These are phyloP conservation scores for Lasiodiplodia theobromae DNA, from an alignment of 2,329 filamentous ascomycete genomes.

Conservation along the genomic window DNA sequence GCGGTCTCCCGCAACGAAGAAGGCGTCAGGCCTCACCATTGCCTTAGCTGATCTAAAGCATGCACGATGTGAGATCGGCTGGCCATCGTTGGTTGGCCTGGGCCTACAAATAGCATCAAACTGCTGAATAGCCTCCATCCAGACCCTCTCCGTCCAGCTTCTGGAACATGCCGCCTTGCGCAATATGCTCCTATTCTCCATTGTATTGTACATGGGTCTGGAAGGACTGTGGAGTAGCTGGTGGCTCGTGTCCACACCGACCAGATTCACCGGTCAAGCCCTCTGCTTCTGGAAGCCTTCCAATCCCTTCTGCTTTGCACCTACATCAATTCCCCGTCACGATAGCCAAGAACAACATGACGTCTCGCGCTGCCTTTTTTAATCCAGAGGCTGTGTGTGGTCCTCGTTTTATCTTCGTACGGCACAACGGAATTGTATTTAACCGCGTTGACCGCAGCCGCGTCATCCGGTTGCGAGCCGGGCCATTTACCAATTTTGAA, in stretches of 20 bases:
- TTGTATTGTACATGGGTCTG: background rate
- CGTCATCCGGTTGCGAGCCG: slow-evolving; percentile 13
- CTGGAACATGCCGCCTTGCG: slow-evolving; percentile 16
- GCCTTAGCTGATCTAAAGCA: background rate
- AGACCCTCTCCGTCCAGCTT: background rate
- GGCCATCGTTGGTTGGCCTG: background rate
- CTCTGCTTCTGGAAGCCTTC: background rate
- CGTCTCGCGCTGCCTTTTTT: background rate
- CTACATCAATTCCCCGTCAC: background rate
- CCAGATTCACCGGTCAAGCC: background rate
- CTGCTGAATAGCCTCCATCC: background rate
- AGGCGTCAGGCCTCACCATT: background rate
- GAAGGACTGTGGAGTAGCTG: slow-evolving; percentile 7
- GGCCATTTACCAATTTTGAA: background rate
- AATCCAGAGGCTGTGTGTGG: background rate
- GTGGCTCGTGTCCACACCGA: slow-evolving; percentile 1
- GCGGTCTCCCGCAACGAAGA: background rate
- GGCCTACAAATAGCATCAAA: background rate
- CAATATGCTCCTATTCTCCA: slow-evolving; percentile 14
- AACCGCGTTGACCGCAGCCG: slow-evolving; percentile 1
- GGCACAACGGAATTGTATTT: background rate
- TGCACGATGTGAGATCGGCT: background rate
- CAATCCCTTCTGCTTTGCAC: background rate
- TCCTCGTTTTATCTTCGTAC: background rate
- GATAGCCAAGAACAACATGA: background rate